These are phyloP conservation scores for Cymbidium sinense DNA, from an alignment of 106 monocot genomes.

Conservation along the genomic window DNA sequence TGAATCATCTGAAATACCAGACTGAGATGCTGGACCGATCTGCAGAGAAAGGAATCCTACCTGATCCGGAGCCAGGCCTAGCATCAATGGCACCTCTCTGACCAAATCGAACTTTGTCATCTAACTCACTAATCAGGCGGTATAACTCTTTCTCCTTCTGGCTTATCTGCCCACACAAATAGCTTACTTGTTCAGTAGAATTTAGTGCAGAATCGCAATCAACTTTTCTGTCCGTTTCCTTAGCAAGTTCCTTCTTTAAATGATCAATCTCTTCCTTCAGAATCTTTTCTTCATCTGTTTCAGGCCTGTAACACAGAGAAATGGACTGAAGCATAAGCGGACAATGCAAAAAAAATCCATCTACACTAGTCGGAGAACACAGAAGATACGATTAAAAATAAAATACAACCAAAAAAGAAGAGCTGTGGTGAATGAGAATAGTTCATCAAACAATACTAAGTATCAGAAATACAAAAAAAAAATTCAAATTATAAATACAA, in stretches of 20 bases:
- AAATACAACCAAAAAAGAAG: neutral
- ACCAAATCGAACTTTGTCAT: slow-evolving; percentile 76
- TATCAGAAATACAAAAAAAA: no score
- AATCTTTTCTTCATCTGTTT: slow-evolving; percentile 67
- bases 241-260: slow-evolving; percentile 37
- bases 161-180: slow-evolving; percentile 29
- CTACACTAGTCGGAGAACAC: neutral
- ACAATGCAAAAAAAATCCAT: neutral
- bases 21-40: slow-evolving; percentile 51
- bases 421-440: no score
- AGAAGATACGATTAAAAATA: neutral
- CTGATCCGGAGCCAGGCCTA: slow-evolving; percentile 60
- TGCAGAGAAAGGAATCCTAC: slow-evolving; percentile 26
- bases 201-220: slow-evolving; percentile 18
- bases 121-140: slow-evolving; percentile 45
- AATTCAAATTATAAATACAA: no score
- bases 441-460: no score
- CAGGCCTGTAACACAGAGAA: slow-evolving; percentile 44
- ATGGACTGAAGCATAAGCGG: neutral
- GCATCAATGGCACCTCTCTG: slow-evolving; percentile 27
- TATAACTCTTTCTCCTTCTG: slow-evolving; percentile 63
- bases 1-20: slow-evolving; percentile 46
- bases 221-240: slow-evolving; percentile 19
- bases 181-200: slow-evolving; percentile 33
- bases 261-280: slow-evolving; percentile 65